phyloP scores from a whole-genome alignment of 1,139 yeast genomes.

The Starmera stellimalicola region DNA sequence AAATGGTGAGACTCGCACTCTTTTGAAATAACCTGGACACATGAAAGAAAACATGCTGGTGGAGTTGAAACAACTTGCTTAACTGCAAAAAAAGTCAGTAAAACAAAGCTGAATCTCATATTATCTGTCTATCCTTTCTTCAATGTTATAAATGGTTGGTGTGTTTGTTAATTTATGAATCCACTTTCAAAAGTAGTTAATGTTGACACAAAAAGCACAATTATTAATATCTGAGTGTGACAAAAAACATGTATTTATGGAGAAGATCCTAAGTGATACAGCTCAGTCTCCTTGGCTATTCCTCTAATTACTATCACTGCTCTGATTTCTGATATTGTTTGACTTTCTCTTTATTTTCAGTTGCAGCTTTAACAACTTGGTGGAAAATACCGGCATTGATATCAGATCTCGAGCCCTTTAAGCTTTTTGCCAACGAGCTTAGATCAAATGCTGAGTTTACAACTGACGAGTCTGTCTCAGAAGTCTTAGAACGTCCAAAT shows the following conservation, averaged over 20 bases:
- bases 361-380: conserved; percentile 67
- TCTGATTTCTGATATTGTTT: conserved; percentile 28
- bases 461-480: conserved; percentile 10
- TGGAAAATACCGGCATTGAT: conserved; percentile 46
- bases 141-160: too few relatives aligned
- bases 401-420: conserved; percentile 18
- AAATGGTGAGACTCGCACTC: conserved; percentile 25
- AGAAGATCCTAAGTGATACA: too few relatives aligned
- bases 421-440: conserved; percentile 7
- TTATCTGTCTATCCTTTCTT: too few relatives aligned
- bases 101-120: too few relatives aligned
- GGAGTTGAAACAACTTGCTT: conserved; percentile 30
- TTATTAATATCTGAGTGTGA: too few relatives aligned
- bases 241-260: too few relatives aligned
- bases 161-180: too few relatives aligned
- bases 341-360: conserved; percentile 56
- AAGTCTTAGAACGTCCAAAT: conserved; percentile 1
- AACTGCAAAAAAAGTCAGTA: too few relatives aligned
- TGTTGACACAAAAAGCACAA: too few relatives aligned
- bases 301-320: too few relatives aligned
- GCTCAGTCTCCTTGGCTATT: too few relatives aligned
- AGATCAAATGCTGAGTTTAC: conserved; percentile 12
- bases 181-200: too few relatives aligned
- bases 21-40: conserved; percentile 31
- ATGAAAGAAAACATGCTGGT: conserved; percentile 44